A percentile compares a stretch with the other conserved stretches of the same genome.
phyloP scores from a whole-genome alignment of 2,329 filamentous ascomycete species.

The Tolypocladium tundrense region DNA sequence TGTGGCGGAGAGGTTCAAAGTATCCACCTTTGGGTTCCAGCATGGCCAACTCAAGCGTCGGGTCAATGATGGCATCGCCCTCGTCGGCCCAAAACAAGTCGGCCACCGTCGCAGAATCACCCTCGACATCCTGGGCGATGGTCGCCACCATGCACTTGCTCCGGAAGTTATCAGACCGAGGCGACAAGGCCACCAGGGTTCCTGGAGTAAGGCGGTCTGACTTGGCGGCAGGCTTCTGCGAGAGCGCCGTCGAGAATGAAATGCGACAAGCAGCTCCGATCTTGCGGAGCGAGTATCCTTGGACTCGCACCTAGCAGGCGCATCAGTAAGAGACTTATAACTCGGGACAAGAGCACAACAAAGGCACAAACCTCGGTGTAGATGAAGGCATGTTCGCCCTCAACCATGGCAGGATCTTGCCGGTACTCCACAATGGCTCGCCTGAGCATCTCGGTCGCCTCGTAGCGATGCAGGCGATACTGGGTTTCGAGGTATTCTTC shows the following conservation, averaged over 20 bases:
- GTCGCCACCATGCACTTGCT: conserved; percentile 58
- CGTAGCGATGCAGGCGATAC: conserved; percentile 67
- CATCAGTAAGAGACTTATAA: background rate
- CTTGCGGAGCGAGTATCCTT: conserved; percentile 51
- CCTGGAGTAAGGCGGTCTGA: conserved; percentile 43
- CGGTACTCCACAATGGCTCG: conserved; percentile 51
- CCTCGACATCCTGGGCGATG: conserved; percentile 55
- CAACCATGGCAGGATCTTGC: conserved; percentile 40
- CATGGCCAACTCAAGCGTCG: conserved; percentile 63
- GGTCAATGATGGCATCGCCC: conserved; percentile 55
- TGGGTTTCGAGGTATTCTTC: conserved; percentile 58
- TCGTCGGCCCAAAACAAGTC: conserved; percentile 62
- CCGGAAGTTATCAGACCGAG: conserved; percentile 49
- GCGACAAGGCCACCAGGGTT: conserved; percentile 41
- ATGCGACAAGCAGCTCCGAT: conserved; percentile 57
- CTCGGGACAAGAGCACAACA: background rate
- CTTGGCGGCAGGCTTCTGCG: conserved; percentile 49
- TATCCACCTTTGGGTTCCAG: conserved; percentile 65
- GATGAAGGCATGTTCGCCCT: conserved; percentile 48
- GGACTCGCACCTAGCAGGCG: conserved; percentile 49
- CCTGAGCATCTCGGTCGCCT: conserved; percentile 59
- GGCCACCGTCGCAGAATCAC: conserved; percentile 26
- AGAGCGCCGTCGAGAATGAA: conserved; percentile 57
- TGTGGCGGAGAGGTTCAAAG: conserved; percentile 67
- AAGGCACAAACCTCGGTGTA: conserved; percentile 54